Conservation (phyloP, 306 rosid genomes). For the Casuarina equisetifolia region DNA sequence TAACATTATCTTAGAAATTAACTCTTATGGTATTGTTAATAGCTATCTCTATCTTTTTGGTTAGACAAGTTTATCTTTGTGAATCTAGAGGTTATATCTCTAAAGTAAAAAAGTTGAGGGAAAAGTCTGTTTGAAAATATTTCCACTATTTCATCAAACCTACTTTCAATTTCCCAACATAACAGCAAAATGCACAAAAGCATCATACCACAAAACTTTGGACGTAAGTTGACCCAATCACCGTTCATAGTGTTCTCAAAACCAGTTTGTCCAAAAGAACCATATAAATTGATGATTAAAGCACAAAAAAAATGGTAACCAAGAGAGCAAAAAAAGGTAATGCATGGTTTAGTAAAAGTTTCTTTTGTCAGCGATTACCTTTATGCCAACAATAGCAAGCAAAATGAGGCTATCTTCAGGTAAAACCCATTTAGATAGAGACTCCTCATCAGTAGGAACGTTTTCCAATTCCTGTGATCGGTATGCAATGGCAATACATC, state of each 20-base stretch:
- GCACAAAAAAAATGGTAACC: neutral
- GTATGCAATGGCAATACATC: conserved; percentile 93
- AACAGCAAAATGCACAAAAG: neutral
- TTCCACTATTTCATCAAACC: too few relatives aligned
- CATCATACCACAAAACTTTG: neutral
- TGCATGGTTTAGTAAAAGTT: conserved; percentile 22
- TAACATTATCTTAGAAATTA: too few relatives aligned
- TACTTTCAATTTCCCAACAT: neutral
- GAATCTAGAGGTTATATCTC: too few relatives aligned
- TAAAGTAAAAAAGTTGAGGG: too few relatives aligned
- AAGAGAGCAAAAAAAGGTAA: conserved; percentile 18
- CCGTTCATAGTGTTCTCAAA: neutral
- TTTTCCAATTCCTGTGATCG: conserved; percentile 61
- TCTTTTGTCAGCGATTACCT: conserved; percentile 52
- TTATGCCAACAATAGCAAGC: conserved; percentile 93
- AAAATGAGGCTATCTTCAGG: conserved; percentile 80
- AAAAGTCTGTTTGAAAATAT: too few relatives aligned
- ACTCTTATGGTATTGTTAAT: too few relatives aligned
- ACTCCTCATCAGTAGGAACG: conserved; percentile 69
- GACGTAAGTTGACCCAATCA: neutral
- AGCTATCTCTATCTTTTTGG: too few relatives aligned
- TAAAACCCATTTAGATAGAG: conserved; percentile 70
- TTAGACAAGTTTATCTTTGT: too few relatives aligned
- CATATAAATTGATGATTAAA: neutral
- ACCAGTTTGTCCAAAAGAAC: neutral